Conservation (phyloP, 805 yeast genomes). For the Candida wancherniae region DNA sequence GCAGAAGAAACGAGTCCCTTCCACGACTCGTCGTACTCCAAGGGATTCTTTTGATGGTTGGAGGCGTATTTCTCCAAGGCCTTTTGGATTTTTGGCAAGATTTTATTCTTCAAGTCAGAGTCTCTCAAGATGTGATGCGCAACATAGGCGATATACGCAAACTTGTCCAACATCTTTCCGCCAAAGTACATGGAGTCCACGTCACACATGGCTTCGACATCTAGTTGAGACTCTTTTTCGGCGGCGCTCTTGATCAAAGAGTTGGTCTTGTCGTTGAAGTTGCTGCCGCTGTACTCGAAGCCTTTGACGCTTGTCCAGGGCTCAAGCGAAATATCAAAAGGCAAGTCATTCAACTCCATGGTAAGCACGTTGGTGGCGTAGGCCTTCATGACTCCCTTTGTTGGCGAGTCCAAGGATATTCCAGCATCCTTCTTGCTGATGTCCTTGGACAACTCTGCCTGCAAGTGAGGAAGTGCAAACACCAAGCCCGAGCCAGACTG, state of each 20-base stretch:
- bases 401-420: slow-evolving; percentile 42
- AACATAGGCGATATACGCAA: slow-evolving; percentile 78
- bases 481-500: slow-evolving; percentile 31
- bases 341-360: slow-evolving; percentile 39
- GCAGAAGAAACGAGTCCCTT: slow-evolving; percentile 74
- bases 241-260: slow-evolving; percentile 36
- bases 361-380: slow-evolving; percentile 36
- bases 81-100: slow-evolving; percentile 55
- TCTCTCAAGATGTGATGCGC: slow-evolving; percentile 64
- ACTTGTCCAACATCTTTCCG: slow-evolving; percentile 85
- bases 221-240: slow-evolving; percentile 53
- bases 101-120: slow-evolving; percentile 40
- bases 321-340: slow-evolving; percentile 39
- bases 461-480: slow-evolving; percentile 52
- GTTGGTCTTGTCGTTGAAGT: slow-evolving; percentile 29
- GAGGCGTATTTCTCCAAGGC: slow-evolving; percentile 66
- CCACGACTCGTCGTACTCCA: slow-evolving; percentile 76
- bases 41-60: slow-evolving; percentile 68
- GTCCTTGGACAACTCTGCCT: slow-evolving; percentile 30
- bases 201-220: slow-evolving; percentile 53
- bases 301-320: slow-evolving; percentile 49
- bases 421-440: slow-evolving; percentile 26
- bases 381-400: slow-evolving; percentile 46
- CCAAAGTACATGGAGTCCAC: slow-evolving; percentile 85
- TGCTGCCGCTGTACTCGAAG: slow-evolving; percentile 4